Base-by-base conservation (phyloP, 2,329 filamentous ascomycete species). In the Botrytis medusae region DNA sequence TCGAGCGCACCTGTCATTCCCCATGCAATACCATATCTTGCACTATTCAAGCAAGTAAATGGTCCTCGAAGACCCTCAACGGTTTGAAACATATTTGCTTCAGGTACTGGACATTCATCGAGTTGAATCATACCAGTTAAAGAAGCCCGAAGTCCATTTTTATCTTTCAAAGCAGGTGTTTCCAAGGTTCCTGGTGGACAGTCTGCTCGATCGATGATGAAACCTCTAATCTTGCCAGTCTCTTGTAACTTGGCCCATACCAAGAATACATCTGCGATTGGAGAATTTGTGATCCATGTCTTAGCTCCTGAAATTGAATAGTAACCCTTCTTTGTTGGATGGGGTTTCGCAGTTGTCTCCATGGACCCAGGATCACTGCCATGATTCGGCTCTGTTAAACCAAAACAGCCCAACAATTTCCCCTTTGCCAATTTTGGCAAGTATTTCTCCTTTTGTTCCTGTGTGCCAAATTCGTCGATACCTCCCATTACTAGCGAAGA, bases 41-140 rank as follows among this genome's bases (percentile, higher is more conserved):
- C 96, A 80, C 91, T 95, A 85, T 98, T 99, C 76, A 99, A 87
- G 81, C 96, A 99, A 76, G 92, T 92, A 81, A 99, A 99, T 4
- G 96, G 96, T 0, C 96, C 96, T 74, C 85, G 88, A 46, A 99
- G 86, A 8, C 96, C 96, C 81, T 97, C 93, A 8, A 97, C 88
- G 1, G 93, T 89, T 0, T 95, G 95, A 79, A 99, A 94, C 94
- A 99, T 97, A 84, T 98, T 97, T 78, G 90, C 93, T 77, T 91
- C 90, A 0, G 94, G 91, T 0, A 99, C 94, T 0, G 96, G 95
- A 77, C 93, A 95, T 76, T 92, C 90, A 76, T 98, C 95, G 80
- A 99, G 88, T 78, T 97, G 94, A 77, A 99, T 98, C 96, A 98
- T 98, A 73, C 96, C 96, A 0, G 96, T 99, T 76, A 98, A 92